Evolutionary conservation across 2,329 filamentous ascomycete genomes (phyloP), one percentile per base, ranked within the genome.

Genomic region (Mycocentrospora acerina): DNA sequence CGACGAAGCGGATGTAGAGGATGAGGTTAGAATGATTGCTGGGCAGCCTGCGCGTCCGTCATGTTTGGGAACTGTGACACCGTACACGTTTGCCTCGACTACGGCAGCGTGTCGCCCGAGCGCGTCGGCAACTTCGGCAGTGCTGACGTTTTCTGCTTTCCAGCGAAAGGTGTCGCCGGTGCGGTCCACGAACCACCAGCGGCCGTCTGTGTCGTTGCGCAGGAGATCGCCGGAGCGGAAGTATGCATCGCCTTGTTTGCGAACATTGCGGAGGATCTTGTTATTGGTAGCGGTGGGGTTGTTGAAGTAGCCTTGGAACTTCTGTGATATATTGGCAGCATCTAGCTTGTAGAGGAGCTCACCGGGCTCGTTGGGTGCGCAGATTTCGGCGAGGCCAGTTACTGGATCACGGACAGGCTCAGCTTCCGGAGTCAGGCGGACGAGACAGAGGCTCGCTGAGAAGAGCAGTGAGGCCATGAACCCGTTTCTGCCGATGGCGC

Each of bases 401-500:
- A 74, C 72, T 0, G 79, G 72, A 56, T 88, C 77, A 12, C 85
- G 76, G 29, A 76, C 71, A 28, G 88, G 80, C 1, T 81, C 82
- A 0, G 82, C 81, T 11, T 81, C 79, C 12, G 82, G 71, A 51
- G 90, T 84, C 37, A 87, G 79, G 18, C 75, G 76, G 1, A 88
- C 83, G 0, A 86, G 78, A 0, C 86, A 69, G 37, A 79, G 78
- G 11, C 67, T 66, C 36, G 81, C 69, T 24, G 71, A 71, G 39
- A 79, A 66, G 4, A 76, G 49, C 18, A 70, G 59, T 0, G 83
- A 74, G 18, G 76, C 64, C 16, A 90, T 51, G 1, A 77, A 66
- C 2, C 86, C 86, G 51, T 87, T 83, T 49, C 88, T 82, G 0
- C 85, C 86, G 3, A 90, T 83, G 15, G 78, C 75, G n/a, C 79